Conservation (phyloP, 2,329 filamentous ascomycete species). For the Sordariomycetes sp. region DNA sequence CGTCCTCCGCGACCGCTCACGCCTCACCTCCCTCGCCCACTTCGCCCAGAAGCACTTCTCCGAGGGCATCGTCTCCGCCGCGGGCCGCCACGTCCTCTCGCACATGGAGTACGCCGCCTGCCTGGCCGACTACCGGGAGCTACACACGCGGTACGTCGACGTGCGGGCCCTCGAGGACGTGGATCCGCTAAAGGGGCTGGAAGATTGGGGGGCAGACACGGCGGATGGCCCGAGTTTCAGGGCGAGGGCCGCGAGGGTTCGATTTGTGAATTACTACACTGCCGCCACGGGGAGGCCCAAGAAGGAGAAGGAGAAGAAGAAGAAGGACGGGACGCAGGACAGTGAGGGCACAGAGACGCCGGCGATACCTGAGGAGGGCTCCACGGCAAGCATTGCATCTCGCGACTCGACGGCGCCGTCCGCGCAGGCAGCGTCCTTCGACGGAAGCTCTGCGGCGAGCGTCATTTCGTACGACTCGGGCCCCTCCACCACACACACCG, state of each 20-base stretch:
- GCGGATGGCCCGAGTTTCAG: conserved; percentile 8
- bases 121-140: conserved; percentile 62
- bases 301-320: conserved; percentile 18
- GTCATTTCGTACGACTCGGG: neutral
- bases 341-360: conserved; percentile 18
- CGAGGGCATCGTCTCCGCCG: conserved; percentile 59
- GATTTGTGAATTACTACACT: conserved; percentile 88
- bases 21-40: conserved; percentile 57
- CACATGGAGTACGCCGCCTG: conserved; percentile 77
- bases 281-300: conserved; percentile 67
- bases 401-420: neutral
- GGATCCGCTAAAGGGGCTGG: conserved; percentile 35
- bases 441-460: neutral
- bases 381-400: neutral
- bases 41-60: conserved; percentile 72
- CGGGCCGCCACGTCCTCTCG: conserved; percentile 63
- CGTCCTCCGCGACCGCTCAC: conserved; percentile 55
- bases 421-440: neutral
- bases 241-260: conserved; percentile 33
- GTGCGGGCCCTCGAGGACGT: conserved; percentile 64
- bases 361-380: conserved; percentile 26
- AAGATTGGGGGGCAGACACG: neutral
- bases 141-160: conserved; percentile 59
- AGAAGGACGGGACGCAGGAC: neutral
- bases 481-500: neutral